phyloP scores from a whole-genome alignment of 257 asterid genomes.

The Hygrophila difformis region DNA sequence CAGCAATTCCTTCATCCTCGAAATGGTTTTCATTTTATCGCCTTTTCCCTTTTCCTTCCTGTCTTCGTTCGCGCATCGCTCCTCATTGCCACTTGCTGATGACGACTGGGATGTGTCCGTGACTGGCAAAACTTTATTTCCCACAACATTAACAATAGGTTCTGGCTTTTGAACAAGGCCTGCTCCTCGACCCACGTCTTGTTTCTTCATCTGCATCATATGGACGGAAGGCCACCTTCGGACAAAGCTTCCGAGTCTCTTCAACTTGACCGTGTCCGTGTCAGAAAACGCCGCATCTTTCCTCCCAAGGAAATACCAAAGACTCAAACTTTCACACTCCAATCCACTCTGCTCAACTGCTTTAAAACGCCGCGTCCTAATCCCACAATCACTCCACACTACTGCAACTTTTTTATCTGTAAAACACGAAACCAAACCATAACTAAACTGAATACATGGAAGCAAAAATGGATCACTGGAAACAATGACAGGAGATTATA shows the following conservation, averaged over 20 bases:
- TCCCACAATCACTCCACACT: not conserved
- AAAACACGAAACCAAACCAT: not conserved
- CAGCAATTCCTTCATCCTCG: constrained; percentile 59
- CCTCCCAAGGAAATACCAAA: constrained; percentile 14
- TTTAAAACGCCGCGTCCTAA: constrained; percentile 9
- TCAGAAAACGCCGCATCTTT: not conserved
- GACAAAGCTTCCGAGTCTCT: not conserved
- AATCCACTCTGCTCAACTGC: constrained; percentile 19
- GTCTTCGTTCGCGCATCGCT: constrained; percentile 19
- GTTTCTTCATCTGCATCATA: not conserved
- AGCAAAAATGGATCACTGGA: not conserved
- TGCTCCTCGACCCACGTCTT: not conserved
- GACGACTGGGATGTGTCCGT: not conserved
- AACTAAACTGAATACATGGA: not conserved
- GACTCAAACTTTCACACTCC: constrained; percentile 24
- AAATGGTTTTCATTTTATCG: constrained; percentile 36
- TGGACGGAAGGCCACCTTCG: not conserved
- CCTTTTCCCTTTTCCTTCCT: constrained; percentile 39
- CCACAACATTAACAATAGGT: not conserved
- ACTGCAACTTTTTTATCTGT: constrained; percentile 15
- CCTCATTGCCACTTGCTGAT: constrained; percentile 16
- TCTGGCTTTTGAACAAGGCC: not conserved
- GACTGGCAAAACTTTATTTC: constrained; percentile 3
- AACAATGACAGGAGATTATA: not conserved
- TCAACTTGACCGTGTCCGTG: not conserved